Evolutionary conservation across 805 yeast genomes (phyloP).

Genomic region (Starmerella vitae): DNA sequence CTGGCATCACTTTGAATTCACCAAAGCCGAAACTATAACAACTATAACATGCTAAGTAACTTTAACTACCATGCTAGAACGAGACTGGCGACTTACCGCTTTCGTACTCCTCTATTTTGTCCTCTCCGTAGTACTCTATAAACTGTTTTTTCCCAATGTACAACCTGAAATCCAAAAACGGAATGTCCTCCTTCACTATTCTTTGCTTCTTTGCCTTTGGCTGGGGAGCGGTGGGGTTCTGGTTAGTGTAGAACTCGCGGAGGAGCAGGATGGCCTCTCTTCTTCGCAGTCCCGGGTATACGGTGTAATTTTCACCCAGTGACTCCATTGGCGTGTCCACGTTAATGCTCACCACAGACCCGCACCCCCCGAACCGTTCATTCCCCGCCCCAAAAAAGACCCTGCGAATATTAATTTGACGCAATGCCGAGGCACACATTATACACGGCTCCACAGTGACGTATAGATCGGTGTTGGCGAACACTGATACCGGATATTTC

Average conservation of each 20-base stretch:
- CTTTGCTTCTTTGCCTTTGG: conserved; percentile 57
- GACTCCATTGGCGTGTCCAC: conserved; percentile 28
- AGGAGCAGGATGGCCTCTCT: conserved; percentile 73
- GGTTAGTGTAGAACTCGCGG: conserved; percentile 71
- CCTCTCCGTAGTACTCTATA: conserved; percentile 36
- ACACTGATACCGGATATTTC: conserved; percentile 24
- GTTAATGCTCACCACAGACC: conserved; percentile 59
- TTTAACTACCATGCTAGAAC: background rate
- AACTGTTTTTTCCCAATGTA: conserved; percentile 45
- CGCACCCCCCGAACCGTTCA: conserved; percentile 94
- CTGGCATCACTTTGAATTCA: conserved; percentile 60
- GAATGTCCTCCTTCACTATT: conserved; percentile 37
- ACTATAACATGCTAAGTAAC: background rate
- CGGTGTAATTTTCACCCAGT: conserved; percentile 32
- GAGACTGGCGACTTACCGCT: conserved; percentile 3
- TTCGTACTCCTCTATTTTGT: conserved; percentile 21
- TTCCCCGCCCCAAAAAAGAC: conserved; percentile 90
- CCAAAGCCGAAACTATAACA: conserved; percentile 22
- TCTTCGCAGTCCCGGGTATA: conserved; percentile 65
- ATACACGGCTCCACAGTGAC: conserved; percentile 97
- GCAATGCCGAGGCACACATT: conserved; percentile 88
- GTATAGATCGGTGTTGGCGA: conserved; percentile 52
- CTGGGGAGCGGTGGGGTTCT: conserved; percentile 72
- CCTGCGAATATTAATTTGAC: conserved; percentile 58
- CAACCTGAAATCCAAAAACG: conserved; percentile 42